Conservation (phyloP, 2,329 filamentous ascomycete genomes). For the Beauveria sp. region DNA sequence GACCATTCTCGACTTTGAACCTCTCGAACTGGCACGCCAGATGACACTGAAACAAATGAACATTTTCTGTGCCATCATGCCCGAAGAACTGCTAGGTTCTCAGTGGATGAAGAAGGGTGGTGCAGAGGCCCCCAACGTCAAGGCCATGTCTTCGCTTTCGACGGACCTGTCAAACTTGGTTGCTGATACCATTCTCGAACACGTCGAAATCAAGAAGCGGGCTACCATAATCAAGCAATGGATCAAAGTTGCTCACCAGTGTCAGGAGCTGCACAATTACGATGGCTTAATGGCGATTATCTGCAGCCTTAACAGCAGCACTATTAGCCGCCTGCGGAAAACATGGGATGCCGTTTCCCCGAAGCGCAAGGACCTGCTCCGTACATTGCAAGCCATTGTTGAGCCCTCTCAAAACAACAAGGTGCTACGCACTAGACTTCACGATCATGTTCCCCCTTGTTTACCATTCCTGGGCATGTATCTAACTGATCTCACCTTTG, state of each 20-base stretch:
- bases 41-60: conserved; percentile 86
- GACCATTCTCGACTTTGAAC: conserved; percentile 82
- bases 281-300: conserved; percentile 96
- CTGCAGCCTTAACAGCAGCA: conserved; percentile 86
- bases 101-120: conserved; percentile 91
- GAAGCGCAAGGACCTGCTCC: conserved; percentile 74
- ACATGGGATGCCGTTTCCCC: conserved; percentile 87
- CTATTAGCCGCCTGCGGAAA: conserved; percentile 76
- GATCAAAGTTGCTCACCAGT: conserved; percentile 88
- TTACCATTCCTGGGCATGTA: conserved; percentile 95
- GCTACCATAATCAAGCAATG: conserved; percentile 91
- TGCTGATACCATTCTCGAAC: conserved; percentile 80
- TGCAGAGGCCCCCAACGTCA: conserved; percentile 76
- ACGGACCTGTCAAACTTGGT: conserved; percentile 91
- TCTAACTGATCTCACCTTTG: conserved; percentile 88
- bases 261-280: conserved; percentile 87
- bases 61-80: conserved; percentile 85
- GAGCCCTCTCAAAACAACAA: conserved; percentile 90
- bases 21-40: conserved; percentile 83
- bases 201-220: conserved; percentile 87
- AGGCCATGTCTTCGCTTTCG: conserved; percentile 86
- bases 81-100: conserved; percentile 82
- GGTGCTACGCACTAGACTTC: conserved; percentile 71
- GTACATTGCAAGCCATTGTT: conserved; percentile 73
- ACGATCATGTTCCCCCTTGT: conserved; percentile 83